Evolutionary conservation across 805 yeast species (phyloP), one percentile per base, ranked within the genome.

Genomic region (Lachancea quebecensis): DNA sequence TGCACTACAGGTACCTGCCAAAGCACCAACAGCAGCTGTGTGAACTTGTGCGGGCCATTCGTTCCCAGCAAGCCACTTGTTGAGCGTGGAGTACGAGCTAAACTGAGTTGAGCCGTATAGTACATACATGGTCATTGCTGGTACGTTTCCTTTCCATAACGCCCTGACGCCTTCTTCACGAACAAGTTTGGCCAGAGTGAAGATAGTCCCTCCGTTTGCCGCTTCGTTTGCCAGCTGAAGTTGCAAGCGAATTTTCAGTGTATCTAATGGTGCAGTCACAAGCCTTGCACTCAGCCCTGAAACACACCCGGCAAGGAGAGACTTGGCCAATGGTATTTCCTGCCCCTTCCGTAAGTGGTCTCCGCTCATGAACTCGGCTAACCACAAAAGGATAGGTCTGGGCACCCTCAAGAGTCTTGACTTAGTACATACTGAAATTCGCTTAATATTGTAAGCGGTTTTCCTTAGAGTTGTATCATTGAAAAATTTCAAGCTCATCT

Each of bases 111-210:
- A 86, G 10, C 98, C 96, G 56, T 91, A 93, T 10, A 85, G 53
- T 11, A 91, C 68, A 57, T 93, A 93, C 79, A 93, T 77, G 33
- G 80, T 62, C 51, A 88, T 88, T 0, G 98, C 99, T 0, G 99
- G 95, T 0, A 87, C 73, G 59, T 93, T 93, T 0, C 99, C 99
- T 61, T 89, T 90, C 98, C 98, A 93, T n/a, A 91, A 70, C 0
- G 88, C 91, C 3, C 63, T 49, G 0, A 82, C 35, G 1, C 95
- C 95, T 62, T 91, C 98, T 30, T 77, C 71, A 15, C 62, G 59
- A 1, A 74, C 50, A 1, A 88, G 73, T 1, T 68, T 61, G 11
- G 49, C 50, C 39, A 78, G 60, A 0, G 81, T 69, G 15, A 60
- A 29, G n/a, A 41, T 14, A 3, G 50, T 39, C 3, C 45, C 44